Percentiles rank a stretch among this genome's conserved stretches.
Evolutionary conservation across 2,329 filamentous ascomycete genomes (phyloP).

Genomic region (Aspergillus amoenus): DNA sequence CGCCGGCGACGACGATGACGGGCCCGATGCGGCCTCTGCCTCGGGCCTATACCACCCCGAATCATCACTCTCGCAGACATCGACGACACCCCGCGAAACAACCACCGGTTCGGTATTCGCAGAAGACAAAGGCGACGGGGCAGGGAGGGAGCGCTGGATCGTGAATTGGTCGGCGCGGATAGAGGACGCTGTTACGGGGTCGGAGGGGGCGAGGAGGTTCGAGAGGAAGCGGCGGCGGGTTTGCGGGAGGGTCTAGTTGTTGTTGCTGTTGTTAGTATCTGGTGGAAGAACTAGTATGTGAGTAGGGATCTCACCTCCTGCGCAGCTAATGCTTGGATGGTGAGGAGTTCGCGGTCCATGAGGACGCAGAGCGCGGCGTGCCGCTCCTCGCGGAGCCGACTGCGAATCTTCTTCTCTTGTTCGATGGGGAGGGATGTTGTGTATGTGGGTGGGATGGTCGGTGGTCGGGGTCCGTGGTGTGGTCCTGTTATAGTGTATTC

Average conservation of each 20-base stretch:
- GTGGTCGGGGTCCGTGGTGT: slow-evolving; percentile 6
- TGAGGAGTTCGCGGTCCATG: slow-evolving; percentile 39
- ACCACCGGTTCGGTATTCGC: slow-evolving; percentile 3
- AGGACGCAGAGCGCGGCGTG: slow-evolving; percentile 40
- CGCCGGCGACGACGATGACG: not conserved
- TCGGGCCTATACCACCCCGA: slow-evolving; percentile 21
- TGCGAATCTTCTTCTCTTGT: slow-evolving; percentile 24
- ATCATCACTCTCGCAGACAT: slow-evolving; percentile 25
- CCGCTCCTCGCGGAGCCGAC: slow-evolving; percentile 32
- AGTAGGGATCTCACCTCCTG: slow-evolving; percentile 30
- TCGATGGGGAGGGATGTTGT: slow-evolving; percentile 9
- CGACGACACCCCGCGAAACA: slow-evolving; percentile 20
- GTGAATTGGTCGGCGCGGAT: slow-evolving; percentile 30
- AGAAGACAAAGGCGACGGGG: slow-evolving; percentile 1
- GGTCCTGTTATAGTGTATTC: not conserved
- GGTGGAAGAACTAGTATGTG: no score
- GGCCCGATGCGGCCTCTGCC: not conserved
- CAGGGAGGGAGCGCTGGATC: slow-evolving; percentile 13
- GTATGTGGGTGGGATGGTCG: slow-evolving; percentile 14
- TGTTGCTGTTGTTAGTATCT: not conserved
- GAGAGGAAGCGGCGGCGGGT: slow-evolving; percentile 37
- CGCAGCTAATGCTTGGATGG: slow-evolving; percentile 40
- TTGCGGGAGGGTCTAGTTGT: slow-evolving; percentile 39
- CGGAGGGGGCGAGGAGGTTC: slow-evolving; percentile 33
- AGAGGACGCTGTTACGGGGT: slow-evolving; percentile 25